A percentile compares a stretch with the other conserved stretches of the same genome.
Conservation (phyloP, 768 basidiomycete genomes). For the Termitomyces sp. region DNA sequence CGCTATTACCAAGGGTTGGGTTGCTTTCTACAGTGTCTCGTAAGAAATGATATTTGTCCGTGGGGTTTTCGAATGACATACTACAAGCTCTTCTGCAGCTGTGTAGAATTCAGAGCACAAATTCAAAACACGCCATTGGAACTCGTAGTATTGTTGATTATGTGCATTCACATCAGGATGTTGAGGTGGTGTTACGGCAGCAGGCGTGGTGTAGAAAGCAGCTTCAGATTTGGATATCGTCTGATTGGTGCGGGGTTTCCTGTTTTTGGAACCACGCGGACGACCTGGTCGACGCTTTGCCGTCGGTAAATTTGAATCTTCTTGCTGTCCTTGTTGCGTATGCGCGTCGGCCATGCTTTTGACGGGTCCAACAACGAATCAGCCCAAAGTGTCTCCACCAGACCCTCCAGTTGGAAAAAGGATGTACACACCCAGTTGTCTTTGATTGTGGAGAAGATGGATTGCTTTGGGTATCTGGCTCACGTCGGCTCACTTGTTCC, state of each 20-base stretch:
- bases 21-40: conserved; percentile 37
- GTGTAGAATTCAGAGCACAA: conserved; percentile 83
- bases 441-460: conserved; percentile 31
- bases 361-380: conserved; percentile 5
- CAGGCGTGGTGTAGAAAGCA: conserved; percentile 36
- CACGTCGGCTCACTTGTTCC: conserved; percentile 52
- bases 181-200: conserved; percentile 29
- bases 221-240: conserved; percentile 29
- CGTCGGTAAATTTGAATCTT: conserved; percentile 20
- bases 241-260: conserved; percentile 37
- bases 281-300: conserved; percentile 73
- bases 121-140: conserved; percentile 80
- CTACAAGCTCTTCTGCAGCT: conserved; percentile 79
- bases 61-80: conserved; percentile 32
- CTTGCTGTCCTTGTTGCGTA: conserved; percentile 20
- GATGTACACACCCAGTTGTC: conserved; percentile 22
- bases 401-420: not conserved
- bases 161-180: conserved; percentile 51
- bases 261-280: conserved; percentile 76
- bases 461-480: conserved; percentile 35
- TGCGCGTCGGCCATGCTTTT: conserved; percentile 20
- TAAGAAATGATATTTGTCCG: conserved; percentile 11
- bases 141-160: conserved; percentile 79
- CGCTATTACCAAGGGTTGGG: conserved; percentile 68
- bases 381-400: conserved; percentile 4